Conservation (phyloP, 2,329 filamentous ascomycete genomes). For the Aspergillus sp. region DNA sequence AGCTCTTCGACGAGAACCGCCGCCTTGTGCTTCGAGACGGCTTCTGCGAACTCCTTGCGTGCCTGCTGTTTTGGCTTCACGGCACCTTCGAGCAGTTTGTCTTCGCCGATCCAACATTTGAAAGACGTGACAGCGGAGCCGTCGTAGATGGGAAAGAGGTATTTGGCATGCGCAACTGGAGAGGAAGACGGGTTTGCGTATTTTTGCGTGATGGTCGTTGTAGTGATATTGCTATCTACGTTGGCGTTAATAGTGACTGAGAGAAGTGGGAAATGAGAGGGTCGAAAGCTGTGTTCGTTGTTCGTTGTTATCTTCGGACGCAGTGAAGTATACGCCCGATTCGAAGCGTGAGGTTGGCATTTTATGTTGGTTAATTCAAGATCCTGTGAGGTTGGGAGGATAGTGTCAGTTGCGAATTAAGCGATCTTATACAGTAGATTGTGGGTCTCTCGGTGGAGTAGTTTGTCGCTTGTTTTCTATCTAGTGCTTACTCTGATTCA, state of each 20-base stretch:
- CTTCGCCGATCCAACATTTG: constrained; percentile 2
- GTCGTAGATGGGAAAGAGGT: constrained; percentile 3
- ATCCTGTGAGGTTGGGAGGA: too few species aligned
- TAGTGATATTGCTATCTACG: not conserved
- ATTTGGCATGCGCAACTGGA: not conserved
- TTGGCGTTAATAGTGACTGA: not conserved
- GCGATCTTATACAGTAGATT: too few species aligned
- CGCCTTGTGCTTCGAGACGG: not conserved
- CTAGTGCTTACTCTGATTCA: too few species aligned
- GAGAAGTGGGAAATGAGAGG: not conserved
- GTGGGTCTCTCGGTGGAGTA: too few species aligned
- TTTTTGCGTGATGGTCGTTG: not conserved
- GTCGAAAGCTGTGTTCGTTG: too few species aligned
- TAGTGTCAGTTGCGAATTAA: too few species aligned
- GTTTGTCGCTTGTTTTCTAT: too few species aligned
- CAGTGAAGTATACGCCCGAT: too few species aligned
- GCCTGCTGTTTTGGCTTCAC: constrained; percentile 6
- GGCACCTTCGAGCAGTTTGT: not conserved
- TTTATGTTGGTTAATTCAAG: too few species aligned
- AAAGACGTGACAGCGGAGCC: constrained; percentile 1
- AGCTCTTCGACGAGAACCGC: constrained; percentile 6
- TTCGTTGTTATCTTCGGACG: too few species aligned
- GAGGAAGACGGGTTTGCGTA: not conserved
- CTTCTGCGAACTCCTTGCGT: not conserved
- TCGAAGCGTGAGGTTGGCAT: too few species aligned